Evolutionary conservation across 1,284 basidiomycete species (phyloP), one percentile per base, ranked within the genome.

Genomic region (Boletellus deceptivus): DNA sequence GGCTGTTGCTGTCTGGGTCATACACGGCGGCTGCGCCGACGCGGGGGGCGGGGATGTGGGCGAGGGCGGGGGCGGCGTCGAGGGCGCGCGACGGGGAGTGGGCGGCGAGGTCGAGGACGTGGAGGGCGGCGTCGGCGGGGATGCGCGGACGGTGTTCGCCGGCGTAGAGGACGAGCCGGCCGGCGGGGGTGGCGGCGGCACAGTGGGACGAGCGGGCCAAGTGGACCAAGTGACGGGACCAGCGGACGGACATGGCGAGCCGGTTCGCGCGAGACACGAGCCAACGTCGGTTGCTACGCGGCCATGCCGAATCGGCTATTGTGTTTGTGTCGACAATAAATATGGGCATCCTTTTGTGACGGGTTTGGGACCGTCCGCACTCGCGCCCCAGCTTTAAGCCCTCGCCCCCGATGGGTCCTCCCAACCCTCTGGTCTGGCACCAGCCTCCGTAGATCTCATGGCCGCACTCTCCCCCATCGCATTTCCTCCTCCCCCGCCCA

Each of bases 401-500:
- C 17, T 38, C 29, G 38, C 35, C n/a, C n/a, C n/a, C 40, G 50
- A 10, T 13, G 16, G 17, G 33, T 40, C 36, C 29, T 36, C 25
- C 29, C 44, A 33, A 29, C 48, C 18, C 18, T 4, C 58, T 60
- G 54, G 58, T 63, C 59, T 59, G 59, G 59, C 24, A 61, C 59
- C 59, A 60, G 53, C 38, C 8, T 11, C 27, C 9, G 27, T 29
- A 29, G 27, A 29, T 22, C 22, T 3, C 22, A 22, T 22, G 22
- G 4, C 22, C 22, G 22, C 22, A 22, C 22, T 22, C 22, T 5
- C 22, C 22, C 46, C 56, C 22, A 34, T 49, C 41, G 69, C 48
- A 16, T 38, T 82, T 59, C 79, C 80, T 17, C 65, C 72, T 7
- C 82, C 79, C 4, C 83, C 84, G 1, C 82, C 82, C 0, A 86